Base-by-base conservation (phyloP, 495 filamentous ascomycete species). In the Paragyromitra xinjiangensis region DNA sequence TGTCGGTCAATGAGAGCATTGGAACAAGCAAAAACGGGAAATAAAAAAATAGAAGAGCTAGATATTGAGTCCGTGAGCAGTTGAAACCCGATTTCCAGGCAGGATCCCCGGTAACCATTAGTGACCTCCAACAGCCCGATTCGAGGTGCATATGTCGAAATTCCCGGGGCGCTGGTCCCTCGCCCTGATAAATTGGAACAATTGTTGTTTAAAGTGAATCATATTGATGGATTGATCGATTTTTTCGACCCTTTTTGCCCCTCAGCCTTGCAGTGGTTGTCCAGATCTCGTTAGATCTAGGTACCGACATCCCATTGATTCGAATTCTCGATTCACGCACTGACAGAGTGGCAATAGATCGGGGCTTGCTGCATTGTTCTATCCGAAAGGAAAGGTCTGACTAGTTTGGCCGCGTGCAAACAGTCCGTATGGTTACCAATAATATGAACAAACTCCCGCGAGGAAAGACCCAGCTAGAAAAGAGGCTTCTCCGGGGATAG, bases 261-360 rank as follows among this genome's bases (percentile, higher is more conserved):
- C 68, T 77, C 68, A 70, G 51, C 53, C 50, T 77, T 77, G 68
- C 74, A 65, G 74, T 50, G 34, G 42, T 3, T 55, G 73, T 64
- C 74, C 61, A 66, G 70, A 77, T 77, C 69, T 77, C 50, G 69
- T 73, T 77, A 72, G 44, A 77, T 77, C 74, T 77, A 77, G 74
- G 74, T 77, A 77, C 74, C 74, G 51, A 66, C 61, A 65, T 73
- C 69, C 69, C 59, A 51, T 50, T 50, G 39, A 55, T 39, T 61
- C 26, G n/a, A 62, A 22, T 39, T n/a, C 45, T 73, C 68, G 68
- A 72, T 76, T 65, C 16, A 39, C 45, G 72, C 72, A 39, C 50
- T 42, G 71, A 55, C 34, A 62, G 58, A 63, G 42, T 64, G 61
- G 19, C 51, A 66, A 55, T 76, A 40, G 73, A 56, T 64, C 73